Evolutionary conservation across 2,329 filamentous ascomycete species (phyloP).

Genomic region (Cadophora malorum): DNA sequence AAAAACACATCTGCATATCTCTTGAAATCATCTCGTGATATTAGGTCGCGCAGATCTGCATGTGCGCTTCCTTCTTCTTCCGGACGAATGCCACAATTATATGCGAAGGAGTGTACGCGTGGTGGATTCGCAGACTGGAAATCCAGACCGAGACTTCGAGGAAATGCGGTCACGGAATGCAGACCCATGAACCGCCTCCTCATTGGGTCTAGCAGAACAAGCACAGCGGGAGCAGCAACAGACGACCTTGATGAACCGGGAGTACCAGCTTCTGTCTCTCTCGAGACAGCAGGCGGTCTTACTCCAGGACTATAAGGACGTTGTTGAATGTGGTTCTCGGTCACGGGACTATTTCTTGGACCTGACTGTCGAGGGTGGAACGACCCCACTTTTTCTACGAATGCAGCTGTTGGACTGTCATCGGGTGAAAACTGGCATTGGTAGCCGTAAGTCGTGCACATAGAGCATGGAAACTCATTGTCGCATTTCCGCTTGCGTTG

Average conservation of each 20-base stretch:
- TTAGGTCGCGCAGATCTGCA: conserved; percentile 35
- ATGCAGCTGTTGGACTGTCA: conserved; percentile 26
- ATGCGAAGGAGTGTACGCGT: conserved; percentile 47
- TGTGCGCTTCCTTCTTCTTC: conserved; percentile 40
- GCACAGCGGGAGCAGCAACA: conserved; percentile 7
- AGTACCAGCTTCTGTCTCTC: not conserved
- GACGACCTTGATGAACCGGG: conserved; percentile 4
- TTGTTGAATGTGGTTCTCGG: not conserved
- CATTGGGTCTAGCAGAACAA: conserved; percentile 42
- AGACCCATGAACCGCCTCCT: conserved; percentile 44
- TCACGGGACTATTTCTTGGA: conserved; percentile 19
- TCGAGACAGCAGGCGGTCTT: not conserved
- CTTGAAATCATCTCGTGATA: conserved; percentile 41
- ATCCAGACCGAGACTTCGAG: conserved; percentile 43
- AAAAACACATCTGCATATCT: conserved; percentile 42
- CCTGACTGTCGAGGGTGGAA: not conserved
- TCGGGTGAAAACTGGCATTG: conserved; percentile 35
- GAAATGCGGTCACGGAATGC: conserved; percentile 44
- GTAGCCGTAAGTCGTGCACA: conserved; percentile 38
- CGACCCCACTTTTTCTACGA: conserved; percentile 26
- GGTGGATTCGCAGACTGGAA: conserved; percentile 45
- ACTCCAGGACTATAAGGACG: not conserved
- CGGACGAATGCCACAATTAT: conserved; percentile 45
- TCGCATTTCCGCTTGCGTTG: conserved; percentile 41
- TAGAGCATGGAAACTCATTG: conserved; percentile 36